Percentiles rank a stretch among this genome's conserved stretches.
Conservation (phyloP, 441 rosid species). For the Populus hybrid region DNA sequence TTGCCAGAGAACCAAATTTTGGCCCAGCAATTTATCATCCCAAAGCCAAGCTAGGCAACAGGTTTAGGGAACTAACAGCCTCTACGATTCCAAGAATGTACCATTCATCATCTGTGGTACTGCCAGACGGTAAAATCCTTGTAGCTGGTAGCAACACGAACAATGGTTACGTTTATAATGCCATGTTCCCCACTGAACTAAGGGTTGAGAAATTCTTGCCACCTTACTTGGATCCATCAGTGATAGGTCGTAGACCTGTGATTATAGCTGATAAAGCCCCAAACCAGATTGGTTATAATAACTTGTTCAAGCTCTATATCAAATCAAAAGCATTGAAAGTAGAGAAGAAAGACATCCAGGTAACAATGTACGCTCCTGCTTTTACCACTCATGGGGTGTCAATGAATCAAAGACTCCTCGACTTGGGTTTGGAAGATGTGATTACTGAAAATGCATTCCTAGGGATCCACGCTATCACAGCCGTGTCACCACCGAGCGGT, state of each 20-base stretch:
- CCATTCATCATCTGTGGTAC: constrained; percentile 47
- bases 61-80: constrained; percentile 37
- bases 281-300: constrained; percentile 19
- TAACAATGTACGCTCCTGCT: constrained; percentile 51
- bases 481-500: constrained; percentile 30
- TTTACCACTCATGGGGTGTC: constrained; percentile 56
- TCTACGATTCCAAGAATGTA: constrained; percentile 57
- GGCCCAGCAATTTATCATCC: constrained; percentile 36
- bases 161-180: constrained; percentile 42
- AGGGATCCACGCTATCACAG: not conserved
- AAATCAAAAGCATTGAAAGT: not conserved
- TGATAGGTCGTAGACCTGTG: constrained; percentile 22
- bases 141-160: constrained; percentile 68
- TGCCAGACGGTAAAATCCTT: constrained; percentile 54
- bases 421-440: constrained; percentile 23
- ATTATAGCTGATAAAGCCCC: constrained; percentile 12
- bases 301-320: constrained; percentile 23
- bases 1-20: constrained; percentile 47
- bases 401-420: constrained; percentile 52
- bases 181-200: constrained; percentile 58
- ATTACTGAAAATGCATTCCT: not conserved
- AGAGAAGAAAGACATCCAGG: constrained; percentile 16
- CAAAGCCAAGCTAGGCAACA: constrained; percentile 15
- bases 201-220: constrained; percentile 66
- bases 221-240: constrained; percentile 42